Conservation (phyloP, 2,329 filamentous ascomycete genomes). For the Penicillium palitans region DNA sequence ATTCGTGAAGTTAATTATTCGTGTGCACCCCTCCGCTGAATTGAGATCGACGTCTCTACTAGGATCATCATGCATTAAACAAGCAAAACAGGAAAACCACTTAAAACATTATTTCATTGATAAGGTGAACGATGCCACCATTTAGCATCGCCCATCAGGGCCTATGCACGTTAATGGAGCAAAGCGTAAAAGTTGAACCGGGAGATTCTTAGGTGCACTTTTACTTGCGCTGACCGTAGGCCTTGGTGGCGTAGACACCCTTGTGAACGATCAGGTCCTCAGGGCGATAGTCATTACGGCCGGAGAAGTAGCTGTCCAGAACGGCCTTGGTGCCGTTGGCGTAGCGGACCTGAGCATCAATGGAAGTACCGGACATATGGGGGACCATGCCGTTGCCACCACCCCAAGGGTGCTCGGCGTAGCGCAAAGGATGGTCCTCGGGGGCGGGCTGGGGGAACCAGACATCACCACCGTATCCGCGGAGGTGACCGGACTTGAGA, state of each 20-base stretch:
- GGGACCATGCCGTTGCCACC: constrained; percentile 98
- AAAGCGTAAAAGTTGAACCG: too few relatives aligned
- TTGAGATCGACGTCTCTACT: too few relatives aligned
- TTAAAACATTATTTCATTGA: too few relatives aligned
- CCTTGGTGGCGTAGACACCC: constrained; percentile 93
- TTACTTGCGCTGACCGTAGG: constrained; percentile 72
- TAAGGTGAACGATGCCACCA: too few relatives aligned
- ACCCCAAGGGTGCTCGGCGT: constrained; percentile 90
- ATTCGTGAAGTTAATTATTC: too few relatives aligned
- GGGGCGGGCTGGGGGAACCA: constrained; percentile 99
- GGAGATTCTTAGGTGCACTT: too few relatives aligned
- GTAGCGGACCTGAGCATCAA: constrained; percentile 94
- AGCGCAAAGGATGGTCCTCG: constrained; percentile 87
- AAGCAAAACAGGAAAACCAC: too few relatives aligned
- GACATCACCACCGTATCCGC: constrained; percentile 52
- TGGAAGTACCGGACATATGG: constrained; percentile 96
- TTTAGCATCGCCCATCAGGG: too few relatives aligned
- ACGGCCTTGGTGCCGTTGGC: constrained; percentile 86
- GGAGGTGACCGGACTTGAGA: constrained; percentile 77
- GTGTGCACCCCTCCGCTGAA: too few relatives aligned
- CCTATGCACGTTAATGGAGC: too few relatives aligned
- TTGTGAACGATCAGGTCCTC: constrained; percentile 87
- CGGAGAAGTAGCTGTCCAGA: constrained; percentile 84
- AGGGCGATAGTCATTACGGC: constrained; percentile 80
- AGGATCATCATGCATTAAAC: too few relatives aligned